A percentile compares a stretch with the other conserved stretches of the same genome.
Conservation (phyloP, 2,329 filamentous ascomycete genomes). For the Colletotrichum tamarilloi region DNA sequence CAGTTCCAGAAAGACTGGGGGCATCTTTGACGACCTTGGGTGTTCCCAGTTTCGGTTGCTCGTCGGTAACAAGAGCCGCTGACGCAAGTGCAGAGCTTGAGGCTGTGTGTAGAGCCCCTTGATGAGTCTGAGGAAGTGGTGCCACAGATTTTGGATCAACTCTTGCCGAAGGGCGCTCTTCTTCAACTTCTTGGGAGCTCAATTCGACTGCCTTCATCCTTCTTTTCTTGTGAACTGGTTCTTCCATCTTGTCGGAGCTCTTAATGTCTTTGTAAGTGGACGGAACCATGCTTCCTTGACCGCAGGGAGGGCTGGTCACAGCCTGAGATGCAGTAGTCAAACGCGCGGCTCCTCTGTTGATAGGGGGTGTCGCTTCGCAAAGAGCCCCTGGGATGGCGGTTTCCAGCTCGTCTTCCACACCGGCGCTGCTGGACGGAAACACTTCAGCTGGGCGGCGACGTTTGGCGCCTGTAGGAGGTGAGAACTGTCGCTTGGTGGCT, state of each 20-base stretch:
- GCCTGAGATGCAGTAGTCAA: slow-evolving; percentile 7
- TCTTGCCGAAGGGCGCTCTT: background rate
- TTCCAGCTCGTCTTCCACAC: slow-evolving; percentile 51
- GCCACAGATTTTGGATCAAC: background rate
- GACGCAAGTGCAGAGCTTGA: background rate
- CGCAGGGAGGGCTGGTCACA: slow-evolving; percentile 38
- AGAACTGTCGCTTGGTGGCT: background rate
- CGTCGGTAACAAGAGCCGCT: background rate
- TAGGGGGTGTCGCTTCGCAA: slow-evolving; percentile 27
- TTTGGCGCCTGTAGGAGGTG: slow-evolving; percentile 1
- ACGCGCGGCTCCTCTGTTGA: slow-evolving; percentile 24
- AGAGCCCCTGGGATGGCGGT: slow-evolving; percentile 46
- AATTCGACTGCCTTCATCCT: slow-evolving; percentile 43
- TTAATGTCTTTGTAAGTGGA: slow-evolving; percentile 27
- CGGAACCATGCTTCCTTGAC: slow-evolving; percentile 38
- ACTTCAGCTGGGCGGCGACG: slow-evolving; percentile 11
- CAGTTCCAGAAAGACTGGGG: background rate
- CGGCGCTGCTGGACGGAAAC: slow-evolving; percentile 37
- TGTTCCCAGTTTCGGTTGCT: background rate
- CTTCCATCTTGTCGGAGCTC: slow-evolving; percentile 7
- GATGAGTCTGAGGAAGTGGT: background rate
- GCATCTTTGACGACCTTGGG: background rate
- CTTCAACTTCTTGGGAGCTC: background rate
- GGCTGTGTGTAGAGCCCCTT: background rate
- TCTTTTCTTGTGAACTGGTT: slow-evolving; percentile 28